Evolutionary conservation across 2,329 filamentous ascomycete genomes (phyloP), one percentile per base, ranked within the genome.

Genomic region (Ophiostoma quercus): DNA sequence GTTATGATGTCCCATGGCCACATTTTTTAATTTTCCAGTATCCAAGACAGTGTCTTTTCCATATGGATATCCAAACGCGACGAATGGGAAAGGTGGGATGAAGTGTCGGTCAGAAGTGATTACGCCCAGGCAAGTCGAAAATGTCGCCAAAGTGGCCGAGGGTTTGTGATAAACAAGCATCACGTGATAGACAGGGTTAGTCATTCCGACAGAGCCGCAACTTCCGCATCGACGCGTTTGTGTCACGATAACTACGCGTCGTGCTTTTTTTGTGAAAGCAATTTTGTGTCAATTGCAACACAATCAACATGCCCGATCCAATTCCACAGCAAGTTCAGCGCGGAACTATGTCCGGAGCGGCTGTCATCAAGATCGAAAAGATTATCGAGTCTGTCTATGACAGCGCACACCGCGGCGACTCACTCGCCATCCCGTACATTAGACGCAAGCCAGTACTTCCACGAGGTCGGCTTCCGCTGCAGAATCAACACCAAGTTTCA

Each of bases 291-390:
- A 1, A 19, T n/a, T n/a, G 12, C 25, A 43, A 16, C 5, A 5
- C 2, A 19, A 43, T 22, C 47, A 25, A 54, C 9, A 54, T 54
- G 47, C 1, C n/a, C 11, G 47, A 54, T 22, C 47, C 19, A n/a
- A 3, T 25, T 1, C 19, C 6, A n/a, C 47, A 54, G 3, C 5
- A 22, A 7, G 47, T 3, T n/a, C 47, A n/a, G 3, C 32, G 12
- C 8, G 8, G 19, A 19, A 39, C 2, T 25, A 37, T 19, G 22
- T n/a, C 66, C 7, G 77, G 75, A 0, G 60, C 71, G 14, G 80
- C 84, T 16, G 82, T 87, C 34, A 76, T 79, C 62, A 84, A 81
- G 69, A 86, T 90, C 60, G 86, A 89, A 74, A 77, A 79, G 5
- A 82, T 88, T 29, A 80, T 89, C 19, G 82, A 84, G 70, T 75